Percentiles rank a stretch among this genome's conserved stretches.
Conservation (phyloP, 2,329 filamentous ascomycete genomes). For the Monosporascus sp. region DNA sequence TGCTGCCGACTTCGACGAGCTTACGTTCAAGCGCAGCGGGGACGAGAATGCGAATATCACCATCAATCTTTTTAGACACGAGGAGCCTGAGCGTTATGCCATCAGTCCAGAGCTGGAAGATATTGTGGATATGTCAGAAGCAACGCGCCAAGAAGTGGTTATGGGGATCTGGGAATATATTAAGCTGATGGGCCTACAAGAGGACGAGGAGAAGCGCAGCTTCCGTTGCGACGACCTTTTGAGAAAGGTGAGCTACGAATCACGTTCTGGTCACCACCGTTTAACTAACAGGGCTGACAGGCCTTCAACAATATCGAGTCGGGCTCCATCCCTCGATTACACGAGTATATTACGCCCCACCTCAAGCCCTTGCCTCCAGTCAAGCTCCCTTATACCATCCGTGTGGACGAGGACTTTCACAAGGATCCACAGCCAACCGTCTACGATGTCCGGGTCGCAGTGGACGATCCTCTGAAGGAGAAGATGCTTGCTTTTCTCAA, state of each 20-base stretch:
- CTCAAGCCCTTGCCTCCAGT: constrained; percentile 75
- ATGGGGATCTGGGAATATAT: constrained; percentile 97
- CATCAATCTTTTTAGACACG: constrained; percentile 79
- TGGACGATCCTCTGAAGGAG: constrained; percentile 75
- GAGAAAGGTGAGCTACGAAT: constrained; percentile 56
- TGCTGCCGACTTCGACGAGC: constrained; percentile 77
- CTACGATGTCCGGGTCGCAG: constrained; percentile 80
- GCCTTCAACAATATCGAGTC: constrained; percentile 67
- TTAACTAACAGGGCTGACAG: constrained; percentile 20
- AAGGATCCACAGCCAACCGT: constrained; percentile 70
- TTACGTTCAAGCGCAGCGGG: constrained; percentile 85
- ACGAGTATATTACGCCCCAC: constrained; percentile 73
- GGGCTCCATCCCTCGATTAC: constrained; percentile 81
- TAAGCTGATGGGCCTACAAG: constrained; percentile 75
- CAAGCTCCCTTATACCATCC: constrained; percentile 85
- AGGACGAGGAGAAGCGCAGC: constrained; percentile 90
- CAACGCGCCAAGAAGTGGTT: constrained; percentile 79
- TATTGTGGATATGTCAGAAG: constrained; percentile 79
- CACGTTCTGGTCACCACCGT: neutral
- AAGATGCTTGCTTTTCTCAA: constrained; percentile 60
- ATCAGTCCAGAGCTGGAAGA: constrained; percentile 75
- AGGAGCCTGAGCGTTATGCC: constrained; percentile 78
- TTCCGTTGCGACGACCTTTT: constrained; percentile 85
- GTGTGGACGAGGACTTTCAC: constrained; percentile 80
- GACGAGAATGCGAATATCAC: constrained; percentile 91